Percentiles rank a stretch among this genome's conserved stretches.
Evolutionary conservation across 2,329 filamentous ascomycete genomes (phyloP).

Genomic region (Exophiala calicioides): DNA sequence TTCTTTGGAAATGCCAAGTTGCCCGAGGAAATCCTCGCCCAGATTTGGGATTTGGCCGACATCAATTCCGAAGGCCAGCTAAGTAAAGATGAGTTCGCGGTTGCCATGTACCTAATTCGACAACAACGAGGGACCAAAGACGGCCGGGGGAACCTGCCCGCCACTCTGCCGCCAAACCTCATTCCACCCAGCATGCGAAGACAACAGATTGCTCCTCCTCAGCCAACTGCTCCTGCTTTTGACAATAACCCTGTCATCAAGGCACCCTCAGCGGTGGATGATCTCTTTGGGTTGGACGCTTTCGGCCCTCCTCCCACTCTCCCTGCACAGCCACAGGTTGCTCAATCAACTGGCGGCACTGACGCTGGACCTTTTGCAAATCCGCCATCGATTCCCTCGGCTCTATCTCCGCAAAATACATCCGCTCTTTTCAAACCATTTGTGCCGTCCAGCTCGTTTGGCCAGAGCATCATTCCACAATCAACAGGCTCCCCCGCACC

Average conservation of each 20-base stretch:
- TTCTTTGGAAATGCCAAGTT: slow-evolving; percentile 94
- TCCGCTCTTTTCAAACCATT: slow-evolving; percentile 79
- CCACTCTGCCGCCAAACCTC: slow-evolving; percentile 75
- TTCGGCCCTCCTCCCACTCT: slow-evolving; percentile 53
- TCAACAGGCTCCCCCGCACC: slow-evolving; percentile 64
- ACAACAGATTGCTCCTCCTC: slow-evolving; percentile 43
- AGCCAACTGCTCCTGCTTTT: slow-evolving; percentile 47
- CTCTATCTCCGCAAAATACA: slow-evolving; percentile 27
- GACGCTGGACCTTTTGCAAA: slow-evolving; percentile 55
- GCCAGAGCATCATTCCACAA: slow-evolving; percentile 75
- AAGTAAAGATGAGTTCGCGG: slow-evolving; percentile 87
- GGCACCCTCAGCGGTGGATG: slow-evolving; percentile 83
- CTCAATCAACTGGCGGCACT: slow-evolving; percentile 75
- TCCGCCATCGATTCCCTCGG: slow-evolving; percentile 40
- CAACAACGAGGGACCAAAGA: slow-evolving; percentile 78
- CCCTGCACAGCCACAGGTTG: slow-evolving; percentile 55
- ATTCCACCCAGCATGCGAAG: slow-evolving; percentile 82
- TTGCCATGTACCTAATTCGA: slow-evolving; percentile 95
- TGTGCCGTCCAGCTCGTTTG: slow-evolving; percentile 87
- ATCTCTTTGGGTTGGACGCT: slow-evolving; percentile 88
- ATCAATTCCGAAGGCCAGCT: slow-evolving; percentile 87
- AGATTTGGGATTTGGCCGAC: slow-evolving; percentile 96
- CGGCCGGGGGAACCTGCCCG: slow-evolving; percentile 63
- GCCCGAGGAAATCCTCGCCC: slow-evolving; percentile 82
- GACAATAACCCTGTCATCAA: slow-evolving; percentile 47